Percentiles rank a stretch among this genome's conserved stretches.
These are phyloP conservation scores for Pneumocystis canis DNA, from an alignment of 1,139 yeast genomes.

Conservation along the genomic window DNA sequence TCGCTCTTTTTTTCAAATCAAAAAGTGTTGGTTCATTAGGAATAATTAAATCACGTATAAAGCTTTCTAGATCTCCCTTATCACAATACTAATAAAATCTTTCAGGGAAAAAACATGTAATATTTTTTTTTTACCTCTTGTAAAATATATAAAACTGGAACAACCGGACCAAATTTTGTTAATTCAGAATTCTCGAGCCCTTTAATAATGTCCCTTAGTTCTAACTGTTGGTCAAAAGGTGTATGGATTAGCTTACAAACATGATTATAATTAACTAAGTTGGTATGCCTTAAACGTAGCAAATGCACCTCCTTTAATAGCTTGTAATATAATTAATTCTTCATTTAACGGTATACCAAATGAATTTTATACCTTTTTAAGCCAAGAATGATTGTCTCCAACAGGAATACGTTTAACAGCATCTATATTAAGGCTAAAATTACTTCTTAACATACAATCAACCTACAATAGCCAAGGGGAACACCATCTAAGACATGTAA, in stretches of 20 bases:
- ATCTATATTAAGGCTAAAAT: not conserved
- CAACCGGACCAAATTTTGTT: conserved; percentile 41
- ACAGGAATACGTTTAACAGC: conserved; percentile 61
- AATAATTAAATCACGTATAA: conserved; percentile 25
- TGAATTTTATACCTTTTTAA: conserved; percentile 37
- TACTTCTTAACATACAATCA: not conserved
- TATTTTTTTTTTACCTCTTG: conserved; percentile 37
- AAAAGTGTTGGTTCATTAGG: conserved; percentile 11
- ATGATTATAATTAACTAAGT: conserved; percentile 72
- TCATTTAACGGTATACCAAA: not conserved
- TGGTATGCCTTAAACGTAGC: conserved; percentile 37
- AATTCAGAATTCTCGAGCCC: conserved; percentile 64
- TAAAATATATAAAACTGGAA: conserved; percentile 71
- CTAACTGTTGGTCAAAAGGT: not conserved
- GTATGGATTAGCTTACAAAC: conserved; percentile 30
- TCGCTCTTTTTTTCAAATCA: conserved; percentile 13
- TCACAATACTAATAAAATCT: conserved; percentile 39
- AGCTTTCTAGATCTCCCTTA: conserved; percentile 72
- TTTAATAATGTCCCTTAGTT: not conserved
- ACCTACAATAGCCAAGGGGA: conserved; percentile 61
- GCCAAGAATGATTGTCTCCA: conserved; percentile 55
- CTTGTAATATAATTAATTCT: not conserved
- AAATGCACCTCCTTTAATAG: conserved; percentile 58
- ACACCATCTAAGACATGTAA: conserved; percentile 61
- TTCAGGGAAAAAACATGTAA: not conserved